Base-by-base conservation (phyloP, 1,284 basidiomycete genomes). In the Schizophyllum commune region DNA sequence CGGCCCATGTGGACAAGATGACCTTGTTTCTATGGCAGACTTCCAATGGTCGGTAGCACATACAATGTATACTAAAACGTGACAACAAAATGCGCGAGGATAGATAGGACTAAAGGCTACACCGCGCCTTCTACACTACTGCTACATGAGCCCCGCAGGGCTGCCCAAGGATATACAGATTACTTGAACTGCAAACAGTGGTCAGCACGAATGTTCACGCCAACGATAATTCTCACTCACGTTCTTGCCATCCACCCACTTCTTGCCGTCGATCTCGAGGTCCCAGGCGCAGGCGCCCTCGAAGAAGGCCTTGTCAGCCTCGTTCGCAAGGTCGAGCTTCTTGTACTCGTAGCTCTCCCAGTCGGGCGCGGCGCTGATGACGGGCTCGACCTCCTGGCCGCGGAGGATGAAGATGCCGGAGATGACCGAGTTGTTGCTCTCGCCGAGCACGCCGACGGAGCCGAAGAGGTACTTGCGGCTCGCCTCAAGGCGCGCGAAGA, bases 401-500 rank as follows among this genome's bases (percentile, higher is more conserved):
- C 96, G 91, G 66, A 83, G 72, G 75, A 98, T 89, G 67, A 98
- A 74, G 59, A 77, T 86, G 75, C 96, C 96, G 60, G 83, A 73
- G 76, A 96, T 93, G 71, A 89, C 63, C 33, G 74, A 78, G 67
- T 77, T 81, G 79, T 93, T 93, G 75, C 81, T 68, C 73, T 80
- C 78, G 70, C 96, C 96, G 63, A 96, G 88, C 32, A 98, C 96
- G 75, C 93, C 94, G 58, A 94, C 76, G 52, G 94, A 96, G 51
- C 89, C 96, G 75, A 98, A 97, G 68, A 96, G 84, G 83, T 95
- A 94, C 75, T 97, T 96, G 75, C 94, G 88, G 53, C 94, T 94
- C 27, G 86, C 94, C 80, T 97, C 95, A 17, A 98, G 86, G 67
- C 96, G 94, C 81, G 94, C 91, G 85, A 96, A 98, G 87, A 97